Evolutionary conservation across 2,329 filamentous ascomycete genomes (phyloP).

Genomic region (Elsinoe ampelina): DNA sequence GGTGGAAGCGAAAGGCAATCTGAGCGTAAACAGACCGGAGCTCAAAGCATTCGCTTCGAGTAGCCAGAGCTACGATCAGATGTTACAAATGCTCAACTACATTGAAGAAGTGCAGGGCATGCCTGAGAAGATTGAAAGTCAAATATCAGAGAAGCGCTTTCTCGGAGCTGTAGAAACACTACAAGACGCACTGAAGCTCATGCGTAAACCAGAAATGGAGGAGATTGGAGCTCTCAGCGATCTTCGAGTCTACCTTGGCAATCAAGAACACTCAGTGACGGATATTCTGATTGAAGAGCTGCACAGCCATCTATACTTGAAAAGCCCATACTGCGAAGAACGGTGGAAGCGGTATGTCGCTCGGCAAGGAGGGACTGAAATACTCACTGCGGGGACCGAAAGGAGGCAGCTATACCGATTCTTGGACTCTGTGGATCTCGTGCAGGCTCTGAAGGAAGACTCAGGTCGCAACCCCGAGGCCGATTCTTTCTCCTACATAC

Average conservation of each 20-base stretch:
- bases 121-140: constrained; percentile 84
- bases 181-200: constrained; percentile 73
- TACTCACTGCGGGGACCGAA: constrained; percentile 31
- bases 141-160: constrained; percentile 94
- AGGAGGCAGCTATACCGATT: constrained; percentile 49
- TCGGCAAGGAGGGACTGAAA: constrained; percentile 27
- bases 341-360: constrained; percentile 80
- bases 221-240: constrained; percentile 83
- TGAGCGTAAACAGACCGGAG: constrained; percentile 80
- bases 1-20: constrained; percentile 65
- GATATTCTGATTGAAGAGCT: constrained; percentile 96
- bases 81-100: constrained; percentile 66
- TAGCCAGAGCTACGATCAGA: constrained; percentile 82
- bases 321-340: constrained; percentile 94
- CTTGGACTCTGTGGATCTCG: constrained; percentile 47
- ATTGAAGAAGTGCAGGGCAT: constrained; percentile 76
- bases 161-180: constrained; percentile 85
- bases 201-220: constrained; percentile 81
- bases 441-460: constrained; percentile 63
- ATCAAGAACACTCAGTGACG: constrained; percentile 84
- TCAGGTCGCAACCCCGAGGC: constrained; percentile 87
- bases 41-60: constrained; percentile 79
- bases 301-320: constrained; percentile 93
- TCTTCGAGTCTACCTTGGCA: constrained; percentile 75
- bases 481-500: constrained; percentile 90